These are phyloP conservation scores for Xanthoconium purpureum DNA, from an alignment of 768 basidiomycete species.

Conservation along the genomic window DNA sequence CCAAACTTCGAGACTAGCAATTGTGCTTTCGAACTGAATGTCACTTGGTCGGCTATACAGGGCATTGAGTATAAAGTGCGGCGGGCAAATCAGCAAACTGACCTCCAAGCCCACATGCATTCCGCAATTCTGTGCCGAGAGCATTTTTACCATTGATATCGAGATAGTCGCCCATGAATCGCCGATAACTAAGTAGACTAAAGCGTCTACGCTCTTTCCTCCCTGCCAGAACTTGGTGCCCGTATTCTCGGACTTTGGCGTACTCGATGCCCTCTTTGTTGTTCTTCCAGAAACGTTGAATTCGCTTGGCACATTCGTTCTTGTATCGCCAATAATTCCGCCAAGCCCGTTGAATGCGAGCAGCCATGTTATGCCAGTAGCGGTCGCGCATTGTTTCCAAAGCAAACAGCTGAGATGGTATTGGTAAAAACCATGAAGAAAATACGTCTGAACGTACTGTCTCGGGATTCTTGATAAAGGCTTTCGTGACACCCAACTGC, in stretches of 20 bases:
- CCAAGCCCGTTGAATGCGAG: conserved; percentile 93
- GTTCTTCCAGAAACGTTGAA: conserved; percentile 98
- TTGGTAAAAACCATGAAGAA: not conserved
- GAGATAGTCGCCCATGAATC: conserved; percentile 96
- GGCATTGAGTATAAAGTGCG: not conserved
- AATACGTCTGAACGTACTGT: conserved; percentile 54
- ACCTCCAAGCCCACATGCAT: conserved; percentile 74
- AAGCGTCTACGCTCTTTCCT: conserved; percentile 93
- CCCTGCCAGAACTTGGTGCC: conserved; percentile 86
- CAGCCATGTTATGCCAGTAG: conserved; percentile 99
- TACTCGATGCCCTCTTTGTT: conserved; percentile 93
- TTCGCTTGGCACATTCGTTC: conserved; percentile 90
- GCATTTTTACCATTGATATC: conserved; percentile 80
- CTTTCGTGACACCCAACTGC: conserved; percentile 99
- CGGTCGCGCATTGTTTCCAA: conserved; percentile 98
- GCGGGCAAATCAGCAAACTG: conserved; percentile 25
- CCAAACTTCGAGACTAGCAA: conserved; percentile 79
- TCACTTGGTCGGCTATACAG: conserved; percentile 65
- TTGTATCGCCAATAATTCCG: conserved; percentile 95
- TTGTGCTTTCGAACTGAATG: conserved; percentile 81
- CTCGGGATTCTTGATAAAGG: conserved; percentile 99
- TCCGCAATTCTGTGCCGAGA: conserved; percentile 71
- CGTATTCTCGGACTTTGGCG: conserved; percentile 88
- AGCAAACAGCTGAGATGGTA: conserved; percentile 76
- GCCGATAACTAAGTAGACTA: conserved; percentile 89